Percentiles rank a stretch among this genome's conserved stretches.
Evolutionary conservation across 2,329 filamentous ascomycete genomes (phyloP).

Genomic region (Exophiala viscosa): DNA sequence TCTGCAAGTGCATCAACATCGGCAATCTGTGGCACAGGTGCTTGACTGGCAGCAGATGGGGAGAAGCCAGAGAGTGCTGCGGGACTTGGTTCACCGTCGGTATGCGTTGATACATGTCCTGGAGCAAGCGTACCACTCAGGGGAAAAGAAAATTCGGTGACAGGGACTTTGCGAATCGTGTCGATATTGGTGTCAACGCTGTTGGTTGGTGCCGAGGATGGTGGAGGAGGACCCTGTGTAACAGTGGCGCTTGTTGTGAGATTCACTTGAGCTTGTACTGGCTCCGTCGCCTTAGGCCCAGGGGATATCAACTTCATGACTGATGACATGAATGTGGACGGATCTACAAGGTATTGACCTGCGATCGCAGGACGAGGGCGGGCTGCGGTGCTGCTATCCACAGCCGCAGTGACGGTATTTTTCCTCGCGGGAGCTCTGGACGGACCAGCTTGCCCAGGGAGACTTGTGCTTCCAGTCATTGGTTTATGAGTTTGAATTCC

Average conservation of each 20-base stretch:
- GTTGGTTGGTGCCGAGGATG: background rate
- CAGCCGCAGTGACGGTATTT: background rate
- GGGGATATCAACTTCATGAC: background rate
- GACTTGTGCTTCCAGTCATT: background rate
- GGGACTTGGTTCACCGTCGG: conserved; percentile 16
- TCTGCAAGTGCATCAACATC: background rate
- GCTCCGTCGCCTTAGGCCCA: background rate
- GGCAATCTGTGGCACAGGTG: background rate
- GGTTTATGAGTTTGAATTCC: background rate
- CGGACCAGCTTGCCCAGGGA: background rate
- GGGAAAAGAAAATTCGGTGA: conserved; percentile 14
- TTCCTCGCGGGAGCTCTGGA: background rate
- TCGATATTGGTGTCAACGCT: background rate
- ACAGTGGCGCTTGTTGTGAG: background rate
- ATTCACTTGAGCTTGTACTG: background rate
- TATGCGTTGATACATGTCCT: conserved; percentile 14
- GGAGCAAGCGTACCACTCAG: background rate
- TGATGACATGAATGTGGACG: conserved; percentile 9
- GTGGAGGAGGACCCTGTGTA: background rate
- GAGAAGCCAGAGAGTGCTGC: conserved; percentile 11
- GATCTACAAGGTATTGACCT: background rate
- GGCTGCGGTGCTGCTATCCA: background rate
- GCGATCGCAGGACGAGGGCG: background rate
- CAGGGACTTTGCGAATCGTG: conserved; percentile 9
- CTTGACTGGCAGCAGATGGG: background rate